These are phyloP conservation scores for Pestalotiopsis fici DNA, from an alignment of 2,329 filamentous ascomycete species.

Conservation along the genomic window DNA sequence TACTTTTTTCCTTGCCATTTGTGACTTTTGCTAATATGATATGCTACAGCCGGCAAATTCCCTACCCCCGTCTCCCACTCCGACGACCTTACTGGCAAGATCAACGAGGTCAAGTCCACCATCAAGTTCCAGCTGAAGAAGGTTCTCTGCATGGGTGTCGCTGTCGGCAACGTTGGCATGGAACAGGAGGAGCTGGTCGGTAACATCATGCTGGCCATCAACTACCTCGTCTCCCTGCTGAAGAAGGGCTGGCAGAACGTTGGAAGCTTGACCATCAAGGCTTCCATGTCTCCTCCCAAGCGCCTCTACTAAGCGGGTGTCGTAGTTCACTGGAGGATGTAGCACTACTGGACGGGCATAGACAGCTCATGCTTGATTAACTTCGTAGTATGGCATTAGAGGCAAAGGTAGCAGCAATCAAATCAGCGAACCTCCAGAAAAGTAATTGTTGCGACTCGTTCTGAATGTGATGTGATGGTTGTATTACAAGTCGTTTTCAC, in stretches of 20 bases:
- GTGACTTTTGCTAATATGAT: not conserved
- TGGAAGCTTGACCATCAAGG: conserved; percentile 99
- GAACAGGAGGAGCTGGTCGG: conserved; percentile 90
- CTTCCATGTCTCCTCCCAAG: conserved; percentile 98
- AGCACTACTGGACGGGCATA: conserved; percentile 18
- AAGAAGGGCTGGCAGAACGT: conserved; percentile 99
- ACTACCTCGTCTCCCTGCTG: conserved; percentile 98
- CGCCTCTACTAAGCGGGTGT: conserved; percentile 79
- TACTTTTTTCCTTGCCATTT: not conserved
- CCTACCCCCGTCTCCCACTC: conserved; percentile 95
- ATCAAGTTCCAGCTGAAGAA: conserved; percentile 99
- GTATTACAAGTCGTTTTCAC: not conserved
- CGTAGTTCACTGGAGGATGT: conserved; percentile 25
- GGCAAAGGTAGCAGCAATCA: conserved; percentile 14
- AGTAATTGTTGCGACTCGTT: not conserved
- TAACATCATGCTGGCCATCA: conserved; percentile 99
- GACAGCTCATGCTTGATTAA: conserved; percentile 12
- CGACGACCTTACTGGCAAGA: conserved; percentile 92
- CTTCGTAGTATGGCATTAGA: conserved; percentile 18
- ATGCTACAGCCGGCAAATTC: conserved; percentile 88
- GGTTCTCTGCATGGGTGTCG: conserved; percentile 99
- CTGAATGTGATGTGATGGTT: not conserved
- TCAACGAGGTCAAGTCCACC: conserved; percentile 99
- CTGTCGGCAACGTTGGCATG: conserved; percentile 98
- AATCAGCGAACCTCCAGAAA: conserved; percentile 26